Evolutionary conservation across 2,329 filamentous ascomycete species (phyloP).

Genomic region (Shiraia sp.): DNA sequence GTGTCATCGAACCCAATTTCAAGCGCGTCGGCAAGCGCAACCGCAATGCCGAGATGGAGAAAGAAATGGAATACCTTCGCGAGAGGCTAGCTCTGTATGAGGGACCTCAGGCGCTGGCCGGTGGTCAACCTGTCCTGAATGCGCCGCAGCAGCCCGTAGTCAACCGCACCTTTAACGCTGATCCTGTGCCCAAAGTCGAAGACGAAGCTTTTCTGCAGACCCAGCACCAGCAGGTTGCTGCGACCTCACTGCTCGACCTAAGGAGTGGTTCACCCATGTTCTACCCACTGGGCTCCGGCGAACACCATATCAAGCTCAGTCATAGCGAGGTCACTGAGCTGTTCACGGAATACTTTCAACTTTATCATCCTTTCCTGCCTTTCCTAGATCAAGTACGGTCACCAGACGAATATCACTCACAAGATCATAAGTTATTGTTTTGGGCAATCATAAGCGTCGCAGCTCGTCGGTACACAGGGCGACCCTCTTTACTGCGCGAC

Average conservation of each 20-base stretch:
- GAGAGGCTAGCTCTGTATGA: constrained; percentile 62
- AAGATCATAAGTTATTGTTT: constrained; percentile 79
- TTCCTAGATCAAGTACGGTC: constrained; percentile 69
- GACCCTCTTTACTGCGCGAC: constrained; percentile 67
- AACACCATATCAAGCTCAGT: constrained; percentile 43
- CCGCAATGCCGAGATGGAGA: constrained; percentile 85
- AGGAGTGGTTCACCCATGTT: constrained; percentile 55
- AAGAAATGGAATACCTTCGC: constrained; percentile 69
- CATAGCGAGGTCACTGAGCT: constrained; percentile 56
- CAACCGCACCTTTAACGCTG: constrained; percentile 25
- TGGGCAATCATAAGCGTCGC: constrained; percentile 82
- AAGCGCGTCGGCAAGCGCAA: constrained; percentile 81
- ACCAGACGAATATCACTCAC: constrained; percentile 73
- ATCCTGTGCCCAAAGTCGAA: constrained; percentile 28
- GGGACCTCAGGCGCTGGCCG: constrained; percentile 51
- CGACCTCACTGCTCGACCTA: constrained; percentile 47
- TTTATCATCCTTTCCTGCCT: constrained; percentile 77
- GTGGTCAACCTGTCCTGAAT: constrained; percentile 27
- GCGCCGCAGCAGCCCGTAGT: constrained; percentile 28
- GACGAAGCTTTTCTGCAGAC: constrained; percentile 42
- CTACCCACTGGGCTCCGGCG: constrained; percentile 61
- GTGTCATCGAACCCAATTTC: constrained; percentile 87
- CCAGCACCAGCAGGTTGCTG: constrained; percentile 44
- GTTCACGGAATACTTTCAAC: constrained; percentile 74
- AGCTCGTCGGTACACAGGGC: constrained; percentile 68